Evolutionary conservation across 2,329 filamentous ascomycete species (phyloP), one percentile per base, ranked within the genome.

Genomic region (Penicillium sp.): DNA sequence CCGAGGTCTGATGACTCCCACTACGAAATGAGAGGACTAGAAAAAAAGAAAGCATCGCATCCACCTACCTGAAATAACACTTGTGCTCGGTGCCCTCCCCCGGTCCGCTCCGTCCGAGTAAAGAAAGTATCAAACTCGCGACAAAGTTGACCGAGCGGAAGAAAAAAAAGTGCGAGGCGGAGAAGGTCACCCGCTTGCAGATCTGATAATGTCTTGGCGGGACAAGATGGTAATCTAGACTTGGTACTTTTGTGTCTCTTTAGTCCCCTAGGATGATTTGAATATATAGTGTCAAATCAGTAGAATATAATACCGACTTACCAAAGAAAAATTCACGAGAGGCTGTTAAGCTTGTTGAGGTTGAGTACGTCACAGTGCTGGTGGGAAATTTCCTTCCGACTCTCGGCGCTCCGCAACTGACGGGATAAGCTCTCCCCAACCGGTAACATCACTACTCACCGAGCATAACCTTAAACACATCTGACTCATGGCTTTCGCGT

Each of bases 121-220:
- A 40, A 42, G 13, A 40, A 28, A 42, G 19, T 49, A 22, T 28
- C 30, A 10, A 24, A 17, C 24, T 54, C 35, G 49, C 44, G 35
- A 49, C 53, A 40, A 49, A 28, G 44, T 51, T 37, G 28, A 15
- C 38, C 35, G 47, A 55, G 28, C 35, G 40, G 53, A 47, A 17
- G 56, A 53, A 60, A 57, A 44, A 59, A 56, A 42, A 19, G 17
- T 44, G 24, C 37, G 49, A 59, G 54, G 58, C 56, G 65, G 61
- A 63, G 53, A 54, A 59, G 53, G 42, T 55, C 30, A 59, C 53
- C 61, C 56, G 64, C 59, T 63, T 63, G 44, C 60, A 57, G 66
- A 68, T 69, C 66, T 67, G 66, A 68, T 69, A 66, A 63, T 58
- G 54, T 60, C 63, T 67, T 61, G 63, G 63, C 56, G 35, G 53